phyloP scores from a whole-genome alignment of 768 basidiomycete species.

The Agrocybe pediades region DNA sequence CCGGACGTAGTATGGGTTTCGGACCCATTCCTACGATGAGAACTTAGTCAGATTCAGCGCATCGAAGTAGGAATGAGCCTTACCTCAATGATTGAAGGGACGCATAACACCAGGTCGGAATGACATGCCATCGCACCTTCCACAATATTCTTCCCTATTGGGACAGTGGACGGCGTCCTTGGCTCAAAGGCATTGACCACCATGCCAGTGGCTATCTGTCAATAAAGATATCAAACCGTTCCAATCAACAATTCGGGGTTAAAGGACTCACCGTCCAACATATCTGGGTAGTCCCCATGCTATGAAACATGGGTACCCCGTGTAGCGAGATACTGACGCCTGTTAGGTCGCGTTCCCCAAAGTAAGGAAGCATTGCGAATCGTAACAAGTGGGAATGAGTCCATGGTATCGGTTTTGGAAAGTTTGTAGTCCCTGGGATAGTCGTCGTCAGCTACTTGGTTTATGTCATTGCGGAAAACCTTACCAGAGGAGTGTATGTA shows the following conservation, averaged over 20 bases:
- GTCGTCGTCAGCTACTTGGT: neutral
- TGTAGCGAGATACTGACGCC: neutral
- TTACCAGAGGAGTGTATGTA: constrained; percentile 3
- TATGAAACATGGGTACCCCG: neutral
- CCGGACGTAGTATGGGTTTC: neutral
- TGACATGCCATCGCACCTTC: no score
- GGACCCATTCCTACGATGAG: no score
- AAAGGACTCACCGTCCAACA: neutral
- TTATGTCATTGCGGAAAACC: neutral
- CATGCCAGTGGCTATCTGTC: no score
- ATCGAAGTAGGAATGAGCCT: no score
- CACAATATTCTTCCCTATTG: no score
- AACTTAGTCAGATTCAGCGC: no score
- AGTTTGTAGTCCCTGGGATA: neutral
- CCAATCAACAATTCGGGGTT: no score
- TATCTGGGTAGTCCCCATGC: neutral
- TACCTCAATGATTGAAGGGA: no score
- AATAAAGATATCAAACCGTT: no score
- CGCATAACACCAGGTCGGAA: no score
- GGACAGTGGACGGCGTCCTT: no score
- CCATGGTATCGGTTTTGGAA: neutral
- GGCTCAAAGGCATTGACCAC: neutral
- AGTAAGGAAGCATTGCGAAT: neutral
- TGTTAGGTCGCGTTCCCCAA: neutral
- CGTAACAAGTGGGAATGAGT: neutral